Evolutionary conservation across 2,329 filamentous ascomycete species (phyloP).

Genomic region (Biscogniauxia sp.): DNA sequence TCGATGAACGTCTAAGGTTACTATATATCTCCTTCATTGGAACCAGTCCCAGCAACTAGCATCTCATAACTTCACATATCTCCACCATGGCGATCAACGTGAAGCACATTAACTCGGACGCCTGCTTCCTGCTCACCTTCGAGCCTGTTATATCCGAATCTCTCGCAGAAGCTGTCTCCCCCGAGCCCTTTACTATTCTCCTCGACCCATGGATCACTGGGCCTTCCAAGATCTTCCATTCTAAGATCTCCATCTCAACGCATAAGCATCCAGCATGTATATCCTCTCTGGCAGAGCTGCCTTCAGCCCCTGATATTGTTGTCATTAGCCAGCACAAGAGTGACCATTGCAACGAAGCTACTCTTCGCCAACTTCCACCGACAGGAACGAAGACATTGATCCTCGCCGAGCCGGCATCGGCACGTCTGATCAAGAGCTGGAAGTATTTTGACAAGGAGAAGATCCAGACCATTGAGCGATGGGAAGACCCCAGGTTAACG

Average conservation of each 20-base stretch:
- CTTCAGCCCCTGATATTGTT: constrained; percentile 44
- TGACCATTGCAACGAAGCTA: constrained; percentile 70
- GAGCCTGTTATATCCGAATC: constrained; percentile 47
- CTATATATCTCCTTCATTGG: constrained; percentile 7
- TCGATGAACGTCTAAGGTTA: constrained; percentile 21
- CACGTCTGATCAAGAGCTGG: constrained; percentile 65
- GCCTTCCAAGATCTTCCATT: constrained; percentile 57
- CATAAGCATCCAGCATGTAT: constrained; percentile 57
- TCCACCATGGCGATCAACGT: constrained; percentile 59
- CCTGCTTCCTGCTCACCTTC: constrained; percentile 64
- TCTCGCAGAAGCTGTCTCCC: constrained; percentile 32
- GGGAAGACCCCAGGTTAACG: constrained; percentile 40
- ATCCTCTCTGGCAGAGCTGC: constrained; percentile 44
- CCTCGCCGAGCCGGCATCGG: constrained; percentile 62
- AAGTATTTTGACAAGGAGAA: constrained; percentile 60
- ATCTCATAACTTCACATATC: constrained; percentile 1
- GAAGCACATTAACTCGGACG: constrained; percentile 62
- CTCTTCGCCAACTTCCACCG: constrained; percentile 60
- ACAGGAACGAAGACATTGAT: constrained; percentile 57
- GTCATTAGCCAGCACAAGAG: constrained; percentile 48
- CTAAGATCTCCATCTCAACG: constrained; percentile 58
- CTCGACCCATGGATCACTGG: constrained; percentile 71
- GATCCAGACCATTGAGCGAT: constrained; percentile 44
- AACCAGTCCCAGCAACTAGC: constrained; percentile 10
- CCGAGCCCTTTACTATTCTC: constrained; percentile 62